Evolutionary conservation across 805 yeast species (phyloP).

Genomic region (Nakazawaea laoshanensis): DNA sequence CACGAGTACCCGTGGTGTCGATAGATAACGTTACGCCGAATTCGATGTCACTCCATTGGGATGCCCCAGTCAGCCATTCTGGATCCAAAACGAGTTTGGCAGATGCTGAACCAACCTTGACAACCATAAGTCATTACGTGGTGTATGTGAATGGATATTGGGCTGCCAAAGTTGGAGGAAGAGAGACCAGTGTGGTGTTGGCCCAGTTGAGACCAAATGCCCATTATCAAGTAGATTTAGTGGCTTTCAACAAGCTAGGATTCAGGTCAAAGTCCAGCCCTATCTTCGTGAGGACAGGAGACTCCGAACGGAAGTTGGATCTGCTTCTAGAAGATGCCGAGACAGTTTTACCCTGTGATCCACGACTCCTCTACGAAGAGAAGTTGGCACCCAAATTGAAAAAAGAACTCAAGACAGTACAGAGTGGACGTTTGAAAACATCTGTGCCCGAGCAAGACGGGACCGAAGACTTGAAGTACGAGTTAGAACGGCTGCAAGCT

Average conservation of each 20-base stretch:
- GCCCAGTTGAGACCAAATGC: conserved; percentile 23
- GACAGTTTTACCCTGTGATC: conserved; percentile 7
- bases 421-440: conserved; percentile 8
- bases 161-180: conserved; percentile 24
- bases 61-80: conserved; percentile 12
- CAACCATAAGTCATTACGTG: conserved; percentile 26
- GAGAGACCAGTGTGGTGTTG: conserved; percentile 26
- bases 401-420: conserved; percentile 12
- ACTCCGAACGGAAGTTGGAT: conserved; percentile 12
- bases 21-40: conserved; percentile 41
- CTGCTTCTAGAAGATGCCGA: conserved; percentile 13
- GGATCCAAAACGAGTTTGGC: not conserved
- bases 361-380: conserved; percentile 13
- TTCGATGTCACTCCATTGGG: conserved; percentile 50
- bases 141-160: conserved; percentile 31
- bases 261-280: conserved; percentile 33
- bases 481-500: conserved; percentile 32
- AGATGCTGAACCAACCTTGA: conserved; percentile 15
- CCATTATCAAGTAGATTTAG: conserved; percentile 33
- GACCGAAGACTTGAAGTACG: conserved; percentile 32
- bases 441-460: conserved; percentile 18
- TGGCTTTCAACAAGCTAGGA: conserved; percentile 29
- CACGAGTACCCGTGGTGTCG: conserved; percentile 45
- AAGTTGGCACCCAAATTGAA: conserved; percentile 21
- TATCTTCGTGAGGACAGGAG: conserved; percentile 30